These are phyloP conservation scores for Trifolium fragiferum DNA, from an alignment of 306 rosid genomes.

Conservation along the genomic window DNA sequence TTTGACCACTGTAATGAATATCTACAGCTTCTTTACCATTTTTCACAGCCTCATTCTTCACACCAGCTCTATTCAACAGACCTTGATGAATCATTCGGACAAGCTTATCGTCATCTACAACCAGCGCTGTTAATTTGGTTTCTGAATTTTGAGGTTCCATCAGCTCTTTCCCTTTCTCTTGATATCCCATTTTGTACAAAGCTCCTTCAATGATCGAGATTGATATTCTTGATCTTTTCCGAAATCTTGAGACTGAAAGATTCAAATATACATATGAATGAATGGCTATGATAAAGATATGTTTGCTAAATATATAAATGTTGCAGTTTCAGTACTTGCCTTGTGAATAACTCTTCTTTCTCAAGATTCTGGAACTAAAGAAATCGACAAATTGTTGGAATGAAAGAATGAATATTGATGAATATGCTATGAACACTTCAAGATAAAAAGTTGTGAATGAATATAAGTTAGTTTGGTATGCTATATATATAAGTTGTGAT, in stretches of 20 bases:
- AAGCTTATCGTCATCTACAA: constrained; percentile 61
- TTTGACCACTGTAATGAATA: constrained; percentile 51
- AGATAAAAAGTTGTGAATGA: background rate
- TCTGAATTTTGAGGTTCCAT: background rate
- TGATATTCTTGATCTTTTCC: constrained; percentile 6
- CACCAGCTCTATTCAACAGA: constrained; percentile 54
- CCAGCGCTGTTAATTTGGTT: constrained; percentile 51
- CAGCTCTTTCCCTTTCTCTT: constrained; percentile 13
- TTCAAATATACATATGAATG: background rate
- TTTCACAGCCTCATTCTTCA: constrained; percentile 50
- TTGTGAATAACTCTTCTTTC: background rate
- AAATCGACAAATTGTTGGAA: no score
- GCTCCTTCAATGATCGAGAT: background rate
- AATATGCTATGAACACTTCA: constrained; percentile 1
- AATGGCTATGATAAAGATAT: background rate
- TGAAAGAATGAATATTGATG: background rate
- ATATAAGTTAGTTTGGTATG: background rate
- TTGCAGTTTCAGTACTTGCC: constrained; percentile 1
- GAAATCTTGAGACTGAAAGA: background rate
- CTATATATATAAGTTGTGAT: background rate
- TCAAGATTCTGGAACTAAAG: background rate
- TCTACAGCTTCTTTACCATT: constrained; percentile 85
- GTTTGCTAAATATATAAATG: background rate
- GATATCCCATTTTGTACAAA: background rate
- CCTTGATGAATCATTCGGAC: constrained; percentile 52